Percentiles rank a stretch among this genome's conserved stretches.
phyloP scores from a whole-genome alignment of 1,139 yeast species.

The Entelexis paramagnoliae region DNA sequence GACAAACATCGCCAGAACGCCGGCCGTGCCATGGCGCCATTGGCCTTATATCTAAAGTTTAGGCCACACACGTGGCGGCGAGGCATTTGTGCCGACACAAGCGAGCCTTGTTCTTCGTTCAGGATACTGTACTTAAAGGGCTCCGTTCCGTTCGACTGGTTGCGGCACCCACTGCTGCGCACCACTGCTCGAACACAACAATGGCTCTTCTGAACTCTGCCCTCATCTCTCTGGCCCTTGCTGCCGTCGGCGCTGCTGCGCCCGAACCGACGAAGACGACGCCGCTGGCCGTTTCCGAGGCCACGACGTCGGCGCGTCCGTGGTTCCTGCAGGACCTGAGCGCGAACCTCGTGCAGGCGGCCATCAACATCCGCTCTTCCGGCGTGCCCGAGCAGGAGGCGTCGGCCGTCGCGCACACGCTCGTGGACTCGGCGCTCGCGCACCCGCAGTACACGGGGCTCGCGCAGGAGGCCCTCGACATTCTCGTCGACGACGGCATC shows the following conservation, averaged over 20 bases:
- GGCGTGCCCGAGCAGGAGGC: slow-evolving; percentile 13
- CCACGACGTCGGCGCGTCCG: slow-evolving; percentile 7
- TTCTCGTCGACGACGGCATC: slow-evolving; percentile 8
- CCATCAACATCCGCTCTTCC: slow-evolving; percentile 11
- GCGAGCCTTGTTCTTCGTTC: not conserved
- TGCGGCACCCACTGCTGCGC: too few relatives aligned
- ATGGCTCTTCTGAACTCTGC: slow-evolving; percentile 1
- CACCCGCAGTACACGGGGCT: slow-evolving; percentile 17
- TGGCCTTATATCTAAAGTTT: not conserved
- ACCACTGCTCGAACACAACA: too few relatives aligned
- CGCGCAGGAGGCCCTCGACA: slow-evolving; percentile 6
- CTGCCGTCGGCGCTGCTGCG: not conserved
- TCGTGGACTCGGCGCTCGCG: slow-evolving; percentile 13
- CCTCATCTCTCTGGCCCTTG: not conserved
- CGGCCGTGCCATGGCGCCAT: not conserved
- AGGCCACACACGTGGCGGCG: not conserved
- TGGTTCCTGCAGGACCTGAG: slow-evolving; percentile 14
- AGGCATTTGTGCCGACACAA: not conserved
- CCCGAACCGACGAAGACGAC: not conserved
- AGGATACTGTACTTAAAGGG: not conserved
- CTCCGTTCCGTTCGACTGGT: too few relatives aligned
- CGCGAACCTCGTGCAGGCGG: slow-evolving; percentile 6
- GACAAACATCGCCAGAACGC: too few relatives aligned
- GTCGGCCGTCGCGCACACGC: slow-evolving; percentile 15
- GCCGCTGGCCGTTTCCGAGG: not conserved